These are phyloP conservation scores for Dendrothele bispora DNA, from an alignment of 768 basidiomycete genomes.

Conservation along the genomic window DNA sequence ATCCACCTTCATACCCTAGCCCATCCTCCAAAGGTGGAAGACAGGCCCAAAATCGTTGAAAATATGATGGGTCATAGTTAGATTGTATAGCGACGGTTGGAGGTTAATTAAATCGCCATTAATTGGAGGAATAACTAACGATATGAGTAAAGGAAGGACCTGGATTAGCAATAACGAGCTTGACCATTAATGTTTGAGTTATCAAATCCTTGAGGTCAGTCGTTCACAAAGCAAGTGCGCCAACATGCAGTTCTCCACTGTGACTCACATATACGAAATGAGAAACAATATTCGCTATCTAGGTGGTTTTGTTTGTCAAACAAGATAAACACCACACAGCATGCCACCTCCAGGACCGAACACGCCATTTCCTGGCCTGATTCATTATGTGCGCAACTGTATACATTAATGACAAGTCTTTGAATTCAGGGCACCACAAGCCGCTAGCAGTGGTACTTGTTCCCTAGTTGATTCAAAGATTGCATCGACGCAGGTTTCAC, in stretches of 20 bases:
- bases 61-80: constrained; percentile 54
- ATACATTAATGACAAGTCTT: too few relatives aligned
- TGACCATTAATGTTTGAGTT: constrained; percentile 74
- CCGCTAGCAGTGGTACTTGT: too few relatives aligned
- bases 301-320: constrained; percentile 61
- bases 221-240: constrained; percentile 75
- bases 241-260: constrained; percentile 74
- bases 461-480: too few relatives aligned
- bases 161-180: constrained; percentile 63
- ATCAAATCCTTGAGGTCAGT: constrained; percentile 42
- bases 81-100: constrained; percentile 58
- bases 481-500: too few relatives aligned
- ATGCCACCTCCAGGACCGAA: constrained; percentile 78
- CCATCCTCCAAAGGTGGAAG: constrained; percentile 55
- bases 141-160: constrained; percentile 63
- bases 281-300: constrained; percentile 57
- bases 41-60: constrained; percentile 67
- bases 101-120: constrained; percentile 51
- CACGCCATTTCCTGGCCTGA: constrained; percentile 78
- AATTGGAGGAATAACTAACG: constrained; percentile 51
- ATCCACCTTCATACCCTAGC: constrained; percentile 59
- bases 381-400: constrained; percentile 72
- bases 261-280: constrained; percentile 72
- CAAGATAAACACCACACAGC: constrained; percentile 62
- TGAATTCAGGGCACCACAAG: too few relatives aligned